Evolutionary conservation across 371 early-diverging fungal species (phyloP), one percentile per base, ranked within the genome.

Genomic region (Rhizopus stolonifer): DNA sequence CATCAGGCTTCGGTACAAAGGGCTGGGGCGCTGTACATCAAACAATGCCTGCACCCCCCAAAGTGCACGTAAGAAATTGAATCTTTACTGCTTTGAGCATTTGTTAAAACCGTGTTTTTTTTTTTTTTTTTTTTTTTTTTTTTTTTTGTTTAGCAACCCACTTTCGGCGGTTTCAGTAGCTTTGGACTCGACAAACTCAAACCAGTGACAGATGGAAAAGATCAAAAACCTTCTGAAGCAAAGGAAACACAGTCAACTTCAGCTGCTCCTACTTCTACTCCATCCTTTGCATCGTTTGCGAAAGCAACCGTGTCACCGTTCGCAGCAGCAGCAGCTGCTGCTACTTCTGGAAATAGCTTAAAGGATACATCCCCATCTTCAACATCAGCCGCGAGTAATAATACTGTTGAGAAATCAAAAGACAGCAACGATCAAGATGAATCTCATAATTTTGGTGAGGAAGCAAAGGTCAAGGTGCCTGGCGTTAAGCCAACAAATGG

Each of bases 1-100:
- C 76, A 38, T 76, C 76, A 32, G 76, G 76, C 9, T 76, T 76
- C 42, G 76, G 76, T 32, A 68, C 63, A 17, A 72, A 72, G 50
- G 70, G 65, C 9, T 76, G 72, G 76, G 62, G 60, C 17, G 53
- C 66, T 15, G 25, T 60, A 33, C 62, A 65, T 42, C 55, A 58
- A 50, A 65, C 68, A 11, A 47, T 68, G n/a, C 61, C 70, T n/a
- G 49, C 52, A 18, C 46, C 71, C 11, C 56, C 62, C 26, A 73
- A 73, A 63, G 72, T 68, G 58, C 56, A 11, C 8, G 22, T 17
- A 4, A n/a, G 25, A 33, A 48, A n/a, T 29, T 29, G 29, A 25
- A 13, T 3, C 19, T 8, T 6, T 33, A 29, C 3, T 21, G 19
- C n/a, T n/a, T n/a, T 36, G 11, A 4, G 5, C 4, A 46, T 21